Conservation (phyloP, 352 stramenopile species). For the Bremia lactucae region DNA sequence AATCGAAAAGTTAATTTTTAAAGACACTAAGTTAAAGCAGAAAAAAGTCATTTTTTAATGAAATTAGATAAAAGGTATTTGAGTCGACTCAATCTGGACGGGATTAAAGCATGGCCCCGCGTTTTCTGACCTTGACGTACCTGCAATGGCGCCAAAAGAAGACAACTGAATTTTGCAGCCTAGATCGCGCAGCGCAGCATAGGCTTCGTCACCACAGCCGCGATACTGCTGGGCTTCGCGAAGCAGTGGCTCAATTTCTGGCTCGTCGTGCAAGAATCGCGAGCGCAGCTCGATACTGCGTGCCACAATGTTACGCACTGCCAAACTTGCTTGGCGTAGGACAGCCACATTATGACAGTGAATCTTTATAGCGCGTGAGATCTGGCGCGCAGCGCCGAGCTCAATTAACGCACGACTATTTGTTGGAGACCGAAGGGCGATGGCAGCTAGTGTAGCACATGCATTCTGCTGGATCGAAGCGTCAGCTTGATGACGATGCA, state of each 20-base stretch:
- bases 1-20: no score
- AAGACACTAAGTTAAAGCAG: no score
- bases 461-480: constrained; percentile 54
- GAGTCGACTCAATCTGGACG: constrained; percentile 42
- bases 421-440: constrained; percentile 53
- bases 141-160: constrained; percentile 29
- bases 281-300: constrained; percentile 43
- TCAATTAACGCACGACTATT: constrained; percentile 51
- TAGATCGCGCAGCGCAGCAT: constrained; percentile 62
- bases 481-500: constrained; percentile 38
- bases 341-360: constrained; percentile 35
- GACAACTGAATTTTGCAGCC: constrained; percentile 62
- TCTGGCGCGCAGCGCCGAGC: constrained; percentile 28
- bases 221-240: constrained; percentile 49
- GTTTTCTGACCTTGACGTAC: constrained; percentile 12
- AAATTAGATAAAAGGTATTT: constrained; percentile 28
- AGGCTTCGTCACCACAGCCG: constrained; percentile 66
- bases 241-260: constrained; percentile 48
- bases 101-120: constrained; percentile 46
- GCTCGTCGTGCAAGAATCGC: constrained; percentile 55
- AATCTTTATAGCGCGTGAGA: constrained; percentile 44
- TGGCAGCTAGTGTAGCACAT: constrained; percentile 62
- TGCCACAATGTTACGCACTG: constrained; percentile 72
- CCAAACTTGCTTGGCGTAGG: constrained; percentile 64
- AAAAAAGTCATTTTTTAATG: no score